Evolutionary conservation across 768 basidiomycete genomes (phyloP).

Genomic region (Tricholoma flavovirens): DNA sequence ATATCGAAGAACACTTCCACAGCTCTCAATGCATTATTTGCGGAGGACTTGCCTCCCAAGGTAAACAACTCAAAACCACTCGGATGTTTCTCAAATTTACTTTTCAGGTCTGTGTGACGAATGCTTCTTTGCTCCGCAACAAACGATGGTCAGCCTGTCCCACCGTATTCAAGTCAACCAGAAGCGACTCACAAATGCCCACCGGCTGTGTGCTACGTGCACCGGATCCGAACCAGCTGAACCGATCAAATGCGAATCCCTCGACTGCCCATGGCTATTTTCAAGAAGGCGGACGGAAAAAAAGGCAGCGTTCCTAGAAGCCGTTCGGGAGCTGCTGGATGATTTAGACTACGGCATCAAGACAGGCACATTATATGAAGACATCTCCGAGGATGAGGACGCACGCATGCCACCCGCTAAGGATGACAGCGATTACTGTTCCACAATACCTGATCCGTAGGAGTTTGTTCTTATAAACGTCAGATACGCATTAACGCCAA

Average conservation of each 20-base stretch:
- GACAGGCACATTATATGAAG: conserved; percentile 1
- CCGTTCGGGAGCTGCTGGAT: conserved; percentile 28
- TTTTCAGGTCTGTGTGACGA: conserved; percentile 55
- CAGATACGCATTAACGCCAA: background rate
- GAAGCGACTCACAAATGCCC: conserved; percentile 46
- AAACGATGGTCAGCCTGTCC: conserved; percentile 52
- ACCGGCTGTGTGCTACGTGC: conserved; percentile 72
- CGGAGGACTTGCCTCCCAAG: conserved; percentile 45
- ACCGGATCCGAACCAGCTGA: conserved; percentile 49
- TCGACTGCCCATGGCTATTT: conserved; percentile 85
- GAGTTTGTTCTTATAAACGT: background rate
- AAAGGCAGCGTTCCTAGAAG: conserved; percentile 29
- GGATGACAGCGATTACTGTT: conserved; percentile 5
- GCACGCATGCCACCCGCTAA: conserved; percentile 4
- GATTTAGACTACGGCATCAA: conserved; percentile 25
- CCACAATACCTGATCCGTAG: conserved; percentile 7
- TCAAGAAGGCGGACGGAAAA: conserved; percentile 56
- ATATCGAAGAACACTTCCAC: conserved; percentile 73
- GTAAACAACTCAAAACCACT: conserved; percentile 25
- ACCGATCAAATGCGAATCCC: conserved; percentile 67
- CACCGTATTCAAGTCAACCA: conserved; percentile 52
- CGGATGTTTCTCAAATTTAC: background rate
- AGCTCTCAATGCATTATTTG: conserved; percentile 70
- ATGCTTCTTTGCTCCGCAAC: conserved; percentile 48
- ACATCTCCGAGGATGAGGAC: background rate